phyloP scores from a whole-genome alignment of 2,329 filamentous ascomycete genomes.

The Paecilomyces fulvus region DNA sequence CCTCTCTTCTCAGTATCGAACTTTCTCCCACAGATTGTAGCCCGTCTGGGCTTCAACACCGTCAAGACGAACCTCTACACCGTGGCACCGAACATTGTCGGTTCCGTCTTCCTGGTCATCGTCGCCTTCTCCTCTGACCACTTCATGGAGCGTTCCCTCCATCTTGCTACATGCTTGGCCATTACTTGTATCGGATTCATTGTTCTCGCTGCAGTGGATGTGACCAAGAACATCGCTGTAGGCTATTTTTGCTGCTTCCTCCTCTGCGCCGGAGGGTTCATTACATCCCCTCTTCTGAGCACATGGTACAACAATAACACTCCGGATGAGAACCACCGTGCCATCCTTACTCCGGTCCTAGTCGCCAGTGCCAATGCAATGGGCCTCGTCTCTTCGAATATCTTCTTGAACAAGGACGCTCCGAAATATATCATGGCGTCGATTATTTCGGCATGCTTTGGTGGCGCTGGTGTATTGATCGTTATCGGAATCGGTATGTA shows the following conservation, averaged over 20 bases:
- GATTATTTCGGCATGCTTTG: slow-evolving; percentile 31
- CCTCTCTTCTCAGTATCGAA: slow-evolving; percentile 19
- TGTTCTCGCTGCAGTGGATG: slow-evolving; percentile 60
- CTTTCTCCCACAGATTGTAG: slow-evolving; percentile 22
- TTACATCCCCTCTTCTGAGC: slow-evolving; percentile 14
- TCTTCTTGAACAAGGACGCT: slow-evolving; percentile 52
- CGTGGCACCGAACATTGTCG: slow-evolving; percentile 65
- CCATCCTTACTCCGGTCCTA: slow-evolving; percentile 57
- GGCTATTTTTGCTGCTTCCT: too few relatives aligned
- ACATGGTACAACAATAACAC: slow-evolving; percentile 71
- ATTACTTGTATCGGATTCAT: slow-evolving; percentile 67
- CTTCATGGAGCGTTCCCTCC: slow-evolving; percentile 53
- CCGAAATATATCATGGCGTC: slow-evolving; percentile 57
- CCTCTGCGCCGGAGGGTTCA: too few relatives aligned
- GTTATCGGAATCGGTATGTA: too few relatives aligned
- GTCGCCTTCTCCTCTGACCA: slow-evolving; percentile 61
- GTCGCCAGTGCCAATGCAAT: slow-evolving; percentile 65
- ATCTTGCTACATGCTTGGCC: slow-evolving; percentile 59
- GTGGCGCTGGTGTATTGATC: too few relatives aligned
- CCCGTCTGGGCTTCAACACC: slow-evolving; percentile 36
- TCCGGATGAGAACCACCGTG: slow-evolving; percentile 59
- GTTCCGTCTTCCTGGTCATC: slow-evolving; percentile 60
- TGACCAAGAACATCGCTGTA: slow-evolving; percentile 19
- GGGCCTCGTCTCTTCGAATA: slow-evolving; percentile 58
- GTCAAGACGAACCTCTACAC: slow-evolving; percentile 58